phyloP scores from a whole-genome alignment of 306 rosid species.

The Citrullus colocynthis region DNA sequence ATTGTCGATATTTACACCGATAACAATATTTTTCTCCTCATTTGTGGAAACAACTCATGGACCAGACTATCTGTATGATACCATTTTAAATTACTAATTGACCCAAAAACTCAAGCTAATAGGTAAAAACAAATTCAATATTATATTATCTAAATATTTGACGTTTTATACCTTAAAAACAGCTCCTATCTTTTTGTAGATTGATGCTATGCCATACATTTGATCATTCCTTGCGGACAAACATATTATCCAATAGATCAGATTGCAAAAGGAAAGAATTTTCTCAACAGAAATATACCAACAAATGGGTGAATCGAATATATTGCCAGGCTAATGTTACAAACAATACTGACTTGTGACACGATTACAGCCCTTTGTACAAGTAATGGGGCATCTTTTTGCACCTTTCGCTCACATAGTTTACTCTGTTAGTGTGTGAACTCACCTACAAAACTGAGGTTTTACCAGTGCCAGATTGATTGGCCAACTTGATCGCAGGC shows the following conservation, averaged over 20 bases:
- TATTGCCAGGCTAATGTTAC: conserved; percentile 4
- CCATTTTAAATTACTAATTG: no score
- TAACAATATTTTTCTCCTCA: no score
- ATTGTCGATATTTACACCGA: no score
- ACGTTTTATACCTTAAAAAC: no score
- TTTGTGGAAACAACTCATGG: no score
- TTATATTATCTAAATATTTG: no score
- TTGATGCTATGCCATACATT: not conserved
- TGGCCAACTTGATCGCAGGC: not conserved
- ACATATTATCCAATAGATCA: not conserved
- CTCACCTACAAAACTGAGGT: conserved; percentile 3
- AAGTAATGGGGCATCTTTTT: not conserved
- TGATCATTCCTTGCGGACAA: not conserved
- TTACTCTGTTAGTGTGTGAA: conserved; percentile 3
- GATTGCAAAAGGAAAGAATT: not conserved
- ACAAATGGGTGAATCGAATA: conserved; percentile 5
- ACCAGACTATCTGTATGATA: no score
- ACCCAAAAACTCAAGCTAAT: no score
- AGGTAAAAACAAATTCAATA: no score
- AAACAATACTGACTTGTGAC: not conserved
- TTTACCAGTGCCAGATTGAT: not conserved
- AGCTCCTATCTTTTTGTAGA: not conserved
- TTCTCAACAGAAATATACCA: not conserved
- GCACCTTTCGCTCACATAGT: not conserved
- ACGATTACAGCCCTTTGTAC: conserved; percentile 5